A percentile compares a stretch with the other conserved stretches of the same genome.
phyloP scores from a whole-genome alignment of 495 filamentous ascomycete species.

The Xylaria flabelliformis region DNA sequence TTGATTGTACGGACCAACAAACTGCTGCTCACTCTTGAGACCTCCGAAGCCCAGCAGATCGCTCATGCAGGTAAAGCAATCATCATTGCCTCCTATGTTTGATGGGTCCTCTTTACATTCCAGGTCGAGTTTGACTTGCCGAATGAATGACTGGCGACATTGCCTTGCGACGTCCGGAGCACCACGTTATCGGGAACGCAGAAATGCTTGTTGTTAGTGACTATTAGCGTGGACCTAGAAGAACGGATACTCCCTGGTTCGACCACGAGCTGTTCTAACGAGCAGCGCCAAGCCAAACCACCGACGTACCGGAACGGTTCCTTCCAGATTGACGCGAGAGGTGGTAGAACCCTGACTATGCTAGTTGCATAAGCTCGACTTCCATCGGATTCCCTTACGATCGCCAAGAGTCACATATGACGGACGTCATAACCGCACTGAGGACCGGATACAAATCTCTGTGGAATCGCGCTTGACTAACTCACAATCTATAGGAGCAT shows the following conservation, averaged over 20 bases:
- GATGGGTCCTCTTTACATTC: slow-evolving; percentile 31
- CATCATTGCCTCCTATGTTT: slow-evolving; percentile 57
- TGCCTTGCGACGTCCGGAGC: background rate
- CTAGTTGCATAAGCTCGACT: slow-evolving; percentile 23
- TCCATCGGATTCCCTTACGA: slow-evolving; percentile 7
- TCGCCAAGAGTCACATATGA: slow-evolving; percentile 6
- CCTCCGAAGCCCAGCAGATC: slow-evolving; percentile 57
- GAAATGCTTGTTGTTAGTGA: slow-evolving; percentile 24
- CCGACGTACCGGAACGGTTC: slow-evolving; percentile 18
- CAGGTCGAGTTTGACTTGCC: slow-evolving; percentile 4
- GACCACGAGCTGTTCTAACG: background rate
- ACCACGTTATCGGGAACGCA: slow-evolving; percentile 6
- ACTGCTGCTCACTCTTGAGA: slow-evolving; percentile 64
- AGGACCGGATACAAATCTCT: slow-evolving; percentile 33
- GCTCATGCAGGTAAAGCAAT: slow-evolving; percentile 63
- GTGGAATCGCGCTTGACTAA: slow-evolving; percentile 4
- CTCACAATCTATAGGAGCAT: slow-evolving; percentile 33
- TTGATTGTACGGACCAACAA: slow-evolving; percentile 64
- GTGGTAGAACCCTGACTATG: slow-evolving; percentile 21
- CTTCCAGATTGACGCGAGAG: background rate
- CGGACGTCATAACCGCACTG: slow-evolving; percentile 14
- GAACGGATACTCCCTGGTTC: slow-evolving; percentile 16
- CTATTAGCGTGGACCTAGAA: slow-evolving; percentile 14
- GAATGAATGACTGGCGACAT: slow-evolving; percentile 5
- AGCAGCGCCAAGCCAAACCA: slow-evolving; percentile 21